These are phyloP conservation scores for Xerocomellus chrysenteron DNA, from an alignment of 768 basidiomycete species.

Conservation along the genomic window DNA sequence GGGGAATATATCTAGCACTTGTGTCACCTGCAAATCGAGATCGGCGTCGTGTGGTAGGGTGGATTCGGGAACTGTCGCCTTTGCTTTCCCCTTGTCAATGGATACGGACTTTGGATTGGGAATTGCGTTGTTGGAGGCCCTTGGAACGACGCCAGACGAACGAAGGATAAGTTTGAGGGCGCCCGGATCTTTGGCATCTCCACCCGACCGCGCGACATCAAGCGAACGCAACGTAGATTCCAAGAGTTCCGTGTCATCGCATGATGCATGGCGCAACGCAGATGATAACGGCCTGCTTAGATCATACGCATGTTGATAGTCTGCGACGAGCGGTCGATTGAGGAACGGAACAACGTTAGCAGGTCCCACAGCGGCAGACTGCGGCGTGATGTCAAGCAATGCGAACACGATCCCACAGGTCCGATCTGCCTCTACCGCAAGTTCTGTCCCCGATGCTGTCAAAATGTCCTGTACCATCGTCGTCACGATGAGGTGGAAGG, in stretches of 20 bases:
- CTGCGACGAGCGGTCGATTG: conserved; percentile 62
- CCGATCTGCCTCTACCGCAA: conserved; percentile 49
- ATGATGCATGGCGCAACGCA: conserved; percentile 43
- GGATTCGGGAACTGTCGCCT: conserved; percentile 21
- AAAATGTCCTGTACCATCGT: conserved; percentile 51
- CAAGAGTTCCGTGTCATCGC: conserved; percentile 60
- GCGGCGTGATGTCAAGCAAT: conserved; percentile 47
- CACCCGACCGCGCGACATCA: conserved; percentile 20
- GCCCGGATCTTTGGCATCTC: conserved; percentile 43
- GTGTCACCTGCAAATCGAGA: conserved; percentile 58
- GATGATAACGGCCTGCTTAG: conserved; percentile 50
- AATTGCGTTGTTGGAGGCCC: conserved; percentile 12
- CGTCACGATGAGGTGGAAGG: conserved; percentile 59
- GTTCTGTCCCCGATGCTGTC: conserved; percentile 39
- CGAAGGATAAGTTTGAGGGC: conserved; percentile 63
- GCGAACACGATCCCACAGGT: conserved; percentile 59
- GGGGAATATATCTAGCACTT: conserved; percentile 78
- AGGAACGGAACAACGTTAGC: conserved; percentile 52
- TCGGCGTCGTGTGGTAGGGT: conserved; percentile 35
- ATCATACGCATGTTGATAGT: conserved; percentile 70
- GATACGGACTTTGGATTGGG: conserved; percentile 33
- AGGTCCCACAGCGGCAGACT: conserved; percentile 12
- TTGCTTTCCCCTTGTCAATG: conserved; percentile 43
- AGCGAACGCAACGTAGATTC: conserved; percentile 50
- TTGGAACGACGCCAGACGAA: conserved; percentile 52